Evolutionary conservation across 2,329 filamentous ascomycete species (phyloP), one percentile per base, ranked within the genome.

Genomic region (Juglanconis juglandina): DNA sequence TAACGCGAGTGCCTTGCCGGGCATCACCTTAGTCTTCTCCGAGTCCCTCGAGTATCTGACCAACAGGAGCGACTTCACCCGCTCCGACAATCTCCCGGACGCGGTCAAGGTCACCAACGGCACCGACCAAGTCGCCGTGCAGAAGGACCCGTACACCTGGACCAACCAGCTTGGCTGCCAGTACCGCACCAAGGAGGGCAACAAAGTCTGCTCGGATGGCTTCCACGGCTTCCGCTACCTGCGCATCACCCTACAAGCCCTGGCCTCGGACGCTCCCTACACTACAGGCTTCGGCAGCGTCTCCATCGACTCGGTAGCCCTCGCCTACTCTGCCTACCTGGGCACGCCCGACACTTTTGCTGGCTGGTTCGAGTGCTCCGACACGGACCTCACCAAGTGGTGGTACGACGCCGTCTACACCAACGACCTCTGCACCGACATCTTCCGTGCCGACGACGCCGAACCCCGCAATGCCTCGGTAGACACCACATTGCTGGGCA

Each of bases 341-440:
- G 81, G 80, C 32, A 81, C 77, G 0, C 71, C 78, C 0, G 76
- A 79, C 44, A 80, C 78, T 1, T 83, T 80, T 59, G 75, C 73
- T 1, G 81, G 81, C 3, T 79, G 75, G 72, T 83, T 83, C 56
- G 77, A 82, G 65, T 82, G 80, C 56, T 82, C 80, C 1, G 80
- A 83, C 61, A 64, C 71, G 4, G 64, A 77, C 14, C 66, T 83
- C 7, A 81, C 78, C 17, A 77, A 79, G 63, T 82, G 76, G 75
- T 84, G 80, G 80, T 83, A 76, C 63, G 79, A 82, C 63, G 78
- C 75, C 4, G 77, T 80, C 0, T 83, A 84, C 64, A 83, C 81
- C 1, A 79, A 77, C 50, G 81, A 83, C 62, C 71, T 81, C 61
- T 73, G 75, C 52, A 81, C 74, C 2, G 79, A 79, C 60, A 66